Evolutionary conservation across 164 flowering plant genomes (phyloP), one percentile per base, ranked within the genome.

Genomic region (Vitis labrusca): DNA sequence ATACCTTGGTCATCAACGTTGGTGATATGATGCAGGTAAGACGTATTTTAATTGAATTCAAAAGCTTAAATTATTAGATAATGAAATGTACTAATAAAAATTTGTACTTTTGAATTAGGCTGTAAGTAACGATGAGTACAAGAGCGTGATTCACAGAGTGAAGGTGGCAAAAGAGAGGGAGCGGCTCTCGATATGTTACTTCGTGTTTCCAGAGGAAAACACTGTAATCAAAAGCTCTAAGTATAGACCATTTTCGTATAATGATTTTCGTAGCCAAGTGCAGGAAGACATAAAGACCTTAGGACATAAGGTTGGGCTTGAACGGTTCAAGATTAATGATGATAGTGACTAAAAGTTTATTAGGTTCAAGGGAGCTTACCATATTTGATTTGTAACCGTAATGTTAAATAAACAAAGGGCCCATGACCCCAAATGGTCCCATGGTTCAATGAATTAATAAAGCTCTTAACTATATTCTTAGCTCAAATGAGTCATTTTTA

Each of bases 1-100:
- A 75, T 68, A 77, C 89, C 0, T 82, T 92, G 3, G 69, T 92
- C 11, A 81, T 92, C 79, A 86, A 90, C 64, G 68, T 92, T 16
- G 97, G 97, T 23, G 96, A 89, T 57, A 87, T 90, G 97, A 76
- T 86, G 86, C 96, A 92, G 93, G 97, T 92, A 14, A 10, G 30
- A 10, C 15, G 2, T 0, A 23, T 23, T 23, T 23, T 23, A 23
- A 2, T 23, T 23, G 27, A 23, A 23, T 23, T 23, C 27, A 23
- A 23, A 23, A 23, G 2, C 27, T 23, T 23, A 23, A 23, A 23
- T 23, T 23, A 2, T 23, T 23, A 23, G 0, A 23, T 23, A 1
- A 23, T 23, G 0, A 23, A 23, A 23, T 2, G 27, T 23, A 23
- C 2, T 23, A 2, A 23, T 1, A 23, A 23, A 23, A 23, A 23